A percentile compares a stretch with the other conserved stretches of the same genome.
These are phyloP conservation scores for Thelephora terrestris DNA, from an alignment of 1,284 basidiomycete genomes.

Conservation along the genomic window DNA sequence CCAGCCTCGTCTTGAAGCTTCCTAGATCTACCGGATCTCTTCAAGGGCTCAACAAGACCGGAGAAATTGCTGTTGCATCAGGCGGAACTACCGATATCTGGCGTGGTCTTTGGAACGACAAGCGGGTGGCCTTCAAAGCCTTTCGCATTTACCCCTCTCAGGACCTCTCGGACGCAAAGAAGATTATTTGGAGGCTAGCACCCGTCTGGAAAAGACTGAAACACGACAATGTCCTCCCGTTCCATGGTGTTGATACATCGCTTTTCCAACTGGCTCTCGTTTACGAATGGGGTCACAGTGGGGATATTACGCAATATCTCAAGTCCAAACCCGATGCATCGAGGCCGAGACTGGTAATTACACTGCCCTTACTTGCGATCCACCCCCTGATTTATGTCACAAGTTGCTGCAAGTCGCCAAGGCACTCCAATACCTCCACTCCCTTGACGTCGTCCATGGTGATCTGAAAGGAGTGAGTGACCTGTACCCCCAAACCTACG, in stretches of 20 bases:
- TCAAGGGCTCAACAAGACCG: not conserved
- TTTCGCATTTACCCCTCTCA: not conserved
- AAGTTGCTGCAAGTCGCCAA: slow-evolving; percentile 4
- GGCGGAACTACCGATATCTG: not conserved
- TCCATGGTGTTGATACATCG: slow-evolving; percentile 2
- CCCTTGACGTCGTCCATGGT: slow-evolving; percentile 5
- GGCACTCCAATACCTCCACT: slow-evolving; percentile 8
- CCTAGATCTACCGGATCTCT: not conserved
- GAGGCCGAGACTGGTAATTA: not conserved
- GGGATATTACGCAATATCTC: slow-evolving; percentile 1
- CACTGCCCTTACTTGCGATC: not conserved
- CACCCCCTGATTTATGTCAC: not conserved
- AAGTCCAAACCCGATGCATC: not conserved
- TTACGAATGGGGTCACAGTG: slow-evolving; percentile 2
- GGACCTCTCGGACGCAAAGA: not conserved
- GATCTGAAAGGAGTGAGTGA: slow-evolving; percentile 7
- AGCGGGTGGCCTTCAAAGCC: not conserved
- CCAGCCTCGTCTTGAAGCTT: not conserved
- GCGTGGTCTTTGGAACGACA: not conserved
- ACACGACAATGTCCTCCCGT: slow-evolving; percentile 4
- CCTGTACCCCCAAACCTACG: too few relatives aligned
- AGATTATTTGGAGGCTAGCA: slow-evolving; percentile 2
- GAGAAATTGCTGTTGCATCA: not conserved
- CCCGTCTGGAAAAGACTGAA: slow-evolving; percentile 3
- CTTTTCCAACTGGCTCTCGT: slow-evolving; percentile 1